Evolutionary conservation across 2,329 filamentous ascomycete genomes (phyloP), one percentile per base, ranked within the genome.

Genomic region (Penicillium sp.): DNA sequence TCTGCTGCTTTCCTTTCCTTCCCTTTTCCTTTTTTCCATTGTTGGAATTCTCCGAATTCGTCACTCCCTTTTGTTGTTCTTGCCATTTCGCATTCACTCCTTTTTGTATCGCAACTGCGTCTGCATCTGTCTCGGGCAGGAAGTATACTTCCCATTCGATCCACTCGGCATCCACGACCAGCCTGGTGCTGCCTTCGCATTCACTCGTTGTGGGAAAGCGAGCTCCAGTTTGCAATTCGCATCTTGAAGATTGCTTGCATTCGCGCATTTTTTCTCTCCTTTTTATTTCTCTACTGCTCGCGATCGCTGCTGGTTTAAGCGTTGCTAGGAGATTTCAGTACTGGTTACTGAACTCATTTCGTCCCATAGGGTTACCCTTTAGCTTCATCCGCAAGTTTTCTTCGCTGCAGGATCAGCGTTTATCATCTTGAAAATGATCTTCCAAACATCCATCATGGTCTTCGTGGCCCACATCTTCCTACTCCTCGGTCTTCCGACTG

Each of bases 391-490:
- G 39, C 46, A 20, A 24, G 33, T 27, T 23, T 15, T 15, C 9
- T 27, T 57, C 59, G 60, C 65, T 70, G 67, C 68, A 52, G 68
- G 68, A 51, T 51, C 67, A 67, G 66, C 61, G 58, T 60, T 17
- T 39, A 42, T 43, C 39, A 39, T 62, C 58, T 59, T 49, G 51
- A 68, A 49, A 39, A 65, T 68, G 64, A 51, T 46, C 37, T 55
- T 67, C 17, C 56, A 61, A 41, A 55, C 56, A 7, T 59, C 61
- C 2, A 53, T 64, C 36, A 61, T 66, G 61, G 45, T 68, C 17
- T 61, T 68, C 9, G 24, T 68, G 13, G 59, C 66, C 7, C 68
- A 70, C 36, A 20, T 75, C 34, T 53, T 71, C 7, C 54, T 74
- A 6, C 52, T 74, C 12, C 42, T 73, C 26, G 63, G 68, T 4